Evolutionary conservation across 345 rosid genomes (phyloP), one percentile per base, ranked within the genome.

Genomic region (Rhodomyrtus tomentosa): DNA sequence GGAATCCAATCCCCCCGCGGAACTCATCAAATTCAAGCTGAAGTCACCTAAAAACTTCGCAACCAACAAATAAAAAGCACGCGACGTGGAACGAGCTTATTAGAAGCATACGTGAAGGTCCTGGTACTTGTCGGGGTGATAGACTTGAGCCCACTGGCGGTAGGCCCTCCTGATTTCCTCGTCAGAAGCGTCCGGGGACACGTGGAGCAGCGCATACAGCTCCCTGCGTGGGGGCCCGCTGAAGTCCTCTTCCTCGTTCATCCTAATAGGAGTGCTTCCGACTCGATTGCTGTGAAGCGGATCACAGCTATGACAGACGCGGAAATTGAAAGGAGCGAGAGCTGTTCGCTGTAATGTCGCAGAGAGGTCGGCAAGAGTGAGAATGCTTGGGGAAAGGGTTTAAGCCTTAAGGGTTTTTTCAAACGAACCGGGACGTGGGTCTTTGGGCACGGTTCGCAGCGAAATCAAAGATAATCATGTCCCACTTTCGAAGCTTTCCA

Each of bases 91-190:
- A 51, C 50, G 50, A 42, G 76, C 45, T 68, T 38, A 51, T 68
- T 38, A 51, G 36, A 51, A 50, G 45, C 92, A 50, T 87, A 97
- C 99, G 68, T 88, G 94, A 85, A 90, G 87, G 87, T 93, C 92
- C 81, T 94, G 99, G 88, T 90, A 93, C 87, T 98, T 98, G 84
- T 98, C 99, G 15, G 99, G 99, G 82, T 98, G 99, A 85, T 98
- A 98, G 48, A 98, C 92, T 91, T 96, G 99, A 55, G 99, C 99
- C 96, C 95, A 96, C 81, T 95, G 98, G 32, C 98, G 99, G 88
- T 96, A 95, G 85, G 99, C 93, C 83, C 89, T 93, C 49, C 93
- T 88, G 89, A 98, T 95, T 89, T 98, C 99, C 88, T 98, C 99
- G 68, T 93, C 92, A 88, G 99, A 90, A 42, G 99, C 98, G 4